Evolutionary conservation across 2,329 filamentous ascomycete species (phyloP).

Genomic region (Pseudogymnoascus sp.): DNA sequence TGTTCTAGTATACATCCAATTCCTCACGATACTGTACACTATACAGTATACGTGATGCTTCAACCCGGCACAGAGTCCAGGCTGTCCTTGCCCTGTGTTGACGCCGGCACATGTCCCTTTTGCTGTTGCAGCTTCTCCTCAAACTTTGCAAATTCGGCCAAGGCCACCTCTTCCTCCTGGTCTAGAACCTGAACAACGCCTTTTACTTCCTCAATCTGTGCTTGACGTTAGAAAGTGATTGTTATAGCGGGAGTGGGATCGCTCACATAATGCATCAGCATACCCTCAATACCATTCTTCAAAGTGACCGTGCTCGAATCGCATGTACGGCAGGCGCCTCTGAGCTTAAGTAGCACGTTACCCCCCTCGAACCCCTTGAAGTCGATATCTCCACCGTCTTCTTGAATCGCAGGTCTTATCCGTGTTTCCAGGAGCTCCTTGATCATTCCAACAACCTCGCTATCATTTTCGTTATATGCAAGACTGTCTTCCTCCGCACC

Average conservation of each 20-base stretch:
- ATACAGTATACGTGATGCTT: neutral
- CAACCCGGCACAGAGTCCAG: slow-evolving; percentile 2
- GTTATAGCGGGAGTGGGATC: neutral
- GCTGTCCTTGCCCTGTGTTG: slow-evolving; percentile 13
- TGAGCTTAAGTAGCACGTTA: slow-evolving; percentile 75
- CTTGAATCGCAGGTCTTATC: slow-evolving; percentile 91
- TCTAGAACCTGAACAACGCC: slow-evolving; percentile 87
- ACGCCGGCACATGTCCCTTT: slow-evolving; percentile 30
- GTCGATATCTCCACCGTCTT: slow-evolving; percentile 96
- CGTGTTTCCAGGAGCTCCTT: slow-evolving; percentile 94
- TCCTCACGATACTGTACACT: neutral
- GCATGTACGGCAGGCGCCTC: slow-evolving; percentile 90
- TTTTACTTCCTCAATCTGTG: slow-evolving; percentile 88
- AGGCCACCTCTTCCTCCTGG: slow-evolving; percentile 80
- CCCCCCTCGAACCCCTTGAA: slow-evolving; percentile 85
- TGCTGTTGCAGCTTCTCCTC: slow-evolving; percentile 71
- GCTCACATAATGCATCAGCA: slow-evolving; percentile 93
- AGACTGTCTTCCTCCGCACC: slow-evolving; percentile 58
- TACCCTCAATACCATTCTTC: slow-evolving; percentile 96
- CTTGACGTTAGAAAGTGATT: neutral
- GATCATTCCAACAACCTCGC: slow-evolving; percentile 95
- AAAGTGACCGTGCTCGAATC: slow-evolving; percentile 95
- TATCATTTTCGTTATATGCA: slow-evolving; percentile 81
- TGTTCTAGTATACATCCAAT: neutral
- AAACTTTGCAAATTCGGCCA: slow-evolving; percentile 87